Conservation (phyloP, 192 early-diverging fungal genomes). For the Podila epigama region DNA sequence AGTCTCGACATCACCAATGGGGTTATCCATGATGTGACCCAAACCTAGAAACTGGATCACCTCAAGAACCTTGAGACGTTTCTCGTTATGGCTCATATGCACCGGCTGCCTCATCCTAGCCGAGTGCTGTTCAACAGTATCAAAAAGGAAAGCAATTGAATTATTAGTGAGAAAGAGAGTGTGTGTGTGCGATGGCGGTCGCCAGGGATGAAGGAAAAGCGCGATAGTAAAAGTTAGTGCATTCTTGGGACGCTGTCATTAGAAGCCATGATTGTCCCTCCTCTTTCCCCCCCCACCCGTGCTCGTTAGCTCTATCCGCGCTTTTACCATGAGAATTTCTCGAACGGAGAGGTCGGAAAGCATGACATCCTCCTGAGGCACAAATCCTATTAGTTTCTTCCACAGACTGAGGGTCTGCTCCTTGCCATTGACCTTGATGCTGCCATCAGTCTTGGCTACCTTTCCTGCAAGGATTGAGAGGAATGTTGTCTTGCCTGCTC, state of each 20-base stretch:
- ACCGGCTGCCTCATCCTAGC: conserved; percentile 69
- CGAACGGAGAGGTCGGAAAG: conserved; percentile 71
- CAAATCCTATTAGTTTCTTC: conserved; percentile 74
- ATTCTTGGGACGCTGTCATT: too few species aligned
- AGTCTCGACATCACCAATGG: conserved; percentile 67
- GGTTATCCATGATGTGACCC: conserved; percentile 56
- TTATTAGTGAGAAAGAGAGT: too few species aligned
- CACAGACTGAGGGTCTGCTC: conserved; percentile 38
- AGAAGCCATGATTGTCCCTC: too few species aligned
- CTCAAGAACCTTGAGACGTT: conserved; percentile 63
- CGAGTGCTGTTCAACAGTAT: conserved; percentile 53
- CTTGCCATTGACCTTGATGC: conserved; percentile 51
- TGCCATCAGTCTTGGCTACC: conserved; percentile 58
- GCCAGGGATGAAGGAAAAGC: too few species aligned
- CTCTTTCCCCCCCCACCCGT: neutral
- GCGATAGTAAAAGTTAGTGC: too few species aligned
- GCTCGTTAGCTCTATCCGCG: neutral
- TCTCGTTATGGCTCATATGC: conserved; percentile 42
- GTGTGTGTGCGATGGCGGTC: too few species aligned
- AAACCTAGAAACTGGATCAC: conserved; percentile 64
- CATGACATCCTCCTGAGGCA: conserved; percentile 72
- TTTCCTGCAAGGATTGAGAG: conserved; percentile 71
- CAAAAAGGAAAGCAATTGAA: neutral
- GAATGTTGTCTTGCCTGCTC: conserved; percentile 71
- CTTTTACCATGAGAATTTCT: conserved; percentile 63